Evolutionary conservation across 805 yeast genomes (phyloP).

Genomic region (Wickerhamiella siamensis): DNA sequence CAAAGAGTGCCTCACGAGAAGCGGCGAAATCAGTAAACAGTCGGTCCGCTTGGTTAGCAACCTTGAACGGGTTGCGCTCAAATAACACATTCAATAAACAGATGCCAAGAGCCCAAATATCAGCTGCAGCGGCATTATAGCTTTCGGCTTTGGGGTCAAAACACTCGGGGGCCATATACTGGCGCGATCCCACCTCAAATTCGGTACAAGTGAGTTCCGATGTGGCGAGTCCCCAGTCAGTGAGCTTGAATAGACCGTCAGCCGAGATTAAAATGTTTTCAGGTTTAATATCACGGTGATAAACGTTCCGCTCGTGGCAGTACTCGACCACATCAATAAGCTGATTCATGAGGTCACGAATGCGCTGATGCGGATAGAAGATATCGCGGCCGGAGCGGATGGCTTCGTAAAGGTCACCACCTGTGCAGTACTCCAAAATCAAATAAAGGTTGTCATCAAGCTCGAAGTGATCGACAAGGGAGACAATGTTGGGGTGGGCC

Average conservation of each 20-base stretch:
- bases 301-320: constrained; percentile 52
- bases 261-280: constrained; percentile 68
- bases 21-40: constrained; percentile 73
- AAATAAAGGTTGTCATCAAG: constrained; percentile 40
- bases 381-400: constrained; percentile 44
- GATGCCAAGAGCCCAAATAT: constrained; percentile 82
- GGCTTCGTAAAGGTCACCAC: constrained; percentile 75
- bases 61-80: constrained; percentile 74
- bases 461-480: constrained; percentile 60
- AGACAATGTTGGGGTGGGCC: constrained; percentile 60
- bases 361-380: constrained; percentile 35
- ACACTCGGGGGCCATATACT: constrained; percentile 91
- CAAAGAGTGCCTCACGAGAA: constrained; percentile 79
- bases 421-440: constrained; percentile 72
- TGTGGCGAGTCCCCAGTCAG: constrained; percentile 86
- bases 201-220: constrained; percentile 44
- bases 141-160: constrained; percentile 38
- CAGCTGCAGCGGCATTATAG: constrained; percentile 71
- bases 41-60: constrained; percentile 68
- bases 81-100: constrained; percentile 73
- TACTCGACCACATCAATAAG: constrained; percentile 68
- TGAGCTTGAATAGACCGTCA: constrained; percentile 45
- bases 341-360: constrained; percentile 53
- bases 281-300: constrained; percentile 94
- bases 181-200: constrained; percentile 77